Percentiles rank a stretch among this genome's conserved stretches.
phyloP scores from a whole-genome alignment of 345 rosid species.

The Salix koriyanagi region DNA sequence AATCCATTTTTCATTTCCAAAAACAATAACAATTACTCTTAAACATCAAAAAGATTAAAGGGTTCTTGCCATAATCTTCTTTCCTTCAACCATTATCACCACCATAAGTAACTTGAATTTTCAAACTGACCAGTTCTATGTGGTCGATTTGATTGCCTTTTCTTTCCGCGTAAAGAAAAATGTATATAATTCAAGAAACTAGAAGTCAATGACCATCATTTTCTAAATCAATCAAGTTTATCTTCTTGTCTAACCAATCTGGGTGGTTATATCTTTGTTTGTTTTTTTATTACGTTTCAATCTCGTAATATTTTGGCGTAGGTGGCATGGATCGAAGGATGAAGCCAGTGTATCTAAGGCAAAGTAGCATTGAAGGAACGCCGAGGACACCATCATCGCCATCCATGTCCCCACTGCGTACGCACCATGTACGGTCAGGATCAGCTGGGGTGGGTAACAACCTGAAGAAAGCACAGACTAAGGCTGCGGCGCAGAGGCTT shows the following conservation, averaged over 20 bases:
- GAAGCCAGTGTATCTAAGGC: slow-evolving; percentile 42
- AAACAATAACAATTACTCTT: not conserved
- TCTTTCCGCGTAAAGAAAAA: too few relatives aligned
- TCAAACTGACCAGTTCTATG: not conserved
- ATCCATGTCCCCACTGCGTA: slow-evolving; percentile 32
- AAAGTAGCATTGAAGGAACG: slow-evolving; percentile 33
- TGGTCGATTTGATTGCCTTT: not conserved
- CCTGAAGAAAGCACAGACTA: slow-evolving; percentile 70
- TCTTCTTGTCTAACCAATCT: not conserved
- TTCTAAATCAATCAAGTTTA: not conserved
- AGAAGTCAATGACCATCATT: not conserved
- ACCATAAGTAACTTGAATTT: not conserved
- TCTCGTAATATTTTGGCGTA: not conserved
- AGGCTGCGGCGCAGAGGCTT: slow-evolving; percentile 84
- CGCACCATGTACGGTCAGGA: slow-evolving; percentile 61
- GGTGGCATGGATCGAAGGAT: slow-evolving; percentile 47
- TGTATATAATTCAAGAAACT: too few relatives aligned
- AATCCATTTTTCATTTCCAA: not conserved
- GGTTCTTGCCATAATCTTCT: not conserved
- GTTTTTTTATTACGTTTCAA: not conserved
- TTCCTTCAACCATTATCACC: not conserved
- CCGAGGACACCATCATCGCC: slow-evolving; percentile 50
- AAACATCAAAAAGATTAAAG: not conserved
- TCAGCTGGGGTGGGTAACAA: slow-evolving; percentile 36
- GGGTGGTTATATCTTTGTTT: not conserved